These are phyloP conservation scores for Phyllosticta citrichinensis DNA, from an alignment of 2,329 filamentous ascomycete species.

Conservation along the genomic window DNA sequence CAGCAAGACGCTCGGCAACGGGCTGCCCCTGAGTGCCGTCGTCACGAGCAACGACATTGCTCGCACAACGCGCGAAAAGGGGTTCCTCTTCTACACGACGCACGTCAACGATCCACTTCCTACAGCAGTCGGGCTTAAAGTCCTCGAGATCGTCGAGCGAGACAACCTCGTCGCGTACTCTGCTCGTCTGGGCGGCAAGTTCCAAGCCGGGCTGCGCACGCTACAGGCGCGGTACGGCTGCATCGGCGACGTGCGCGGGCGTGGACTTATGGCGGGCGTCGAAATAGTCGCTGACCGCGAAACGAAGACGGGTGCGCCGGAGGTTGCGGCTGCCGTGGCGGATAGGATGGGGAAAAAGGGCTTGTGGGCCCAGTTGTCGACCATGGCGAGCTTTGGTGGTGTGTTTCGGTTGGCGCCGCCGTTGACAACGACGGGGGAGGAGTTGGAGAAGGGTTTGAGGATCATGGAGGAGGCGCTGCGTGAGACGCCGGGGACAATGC, in stretches of 20 bases:
- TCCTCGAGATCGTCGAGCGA: constrained; percentile 50
- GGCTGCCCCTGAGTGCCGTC: constrained; percentile 49
- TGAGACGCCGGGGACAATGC: constrained; percentile 37
- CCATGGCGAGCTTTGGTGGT: constrained; percentile 45
- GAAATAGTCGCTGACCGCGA: constrained; percentile 45
- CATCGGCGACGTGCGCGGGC: constrained; percentile 51
- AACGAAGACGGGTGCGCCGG: constrained; percentile 38
- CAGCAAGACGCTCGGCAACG: constrained; percentile 52
- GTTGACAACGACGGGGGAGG: constrained; percentile 41
- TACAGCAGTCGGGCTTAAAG: constrained; percentile 50
- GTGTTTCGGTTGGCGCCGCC: constrained; percentile 52
- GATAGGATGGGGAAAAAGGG: constrained; percentile 42
- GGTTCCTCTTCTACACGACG: constrained; percentile 50
- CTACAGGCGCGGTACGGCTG: constrained; percentile 46
- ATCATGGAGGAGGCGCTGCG: constrained; percentile 49
- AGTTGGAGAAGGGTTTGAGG: constrained; percentile 38
- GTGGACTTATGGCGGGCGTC: constrained; percentile 48
- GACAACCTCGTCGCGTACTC: constrained; percentile 43
- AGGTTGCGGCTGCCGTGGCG: constrained; percentile 40
- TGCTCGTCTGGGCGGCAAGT: constrained; percentile 32
- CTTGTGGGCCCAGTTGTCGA: constrained; percentile 48
- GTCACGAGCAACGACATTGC: constrained; percentile 47
- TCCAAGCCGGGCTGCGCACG: constrained; percentile 38
- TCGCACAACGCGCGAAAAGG: constrained; percentile 35
- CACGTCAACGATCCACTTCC: constrained; percentile 54